Conservation (phyloP, 129 eudicot species). For the Flaveria bidentis region DNA sequence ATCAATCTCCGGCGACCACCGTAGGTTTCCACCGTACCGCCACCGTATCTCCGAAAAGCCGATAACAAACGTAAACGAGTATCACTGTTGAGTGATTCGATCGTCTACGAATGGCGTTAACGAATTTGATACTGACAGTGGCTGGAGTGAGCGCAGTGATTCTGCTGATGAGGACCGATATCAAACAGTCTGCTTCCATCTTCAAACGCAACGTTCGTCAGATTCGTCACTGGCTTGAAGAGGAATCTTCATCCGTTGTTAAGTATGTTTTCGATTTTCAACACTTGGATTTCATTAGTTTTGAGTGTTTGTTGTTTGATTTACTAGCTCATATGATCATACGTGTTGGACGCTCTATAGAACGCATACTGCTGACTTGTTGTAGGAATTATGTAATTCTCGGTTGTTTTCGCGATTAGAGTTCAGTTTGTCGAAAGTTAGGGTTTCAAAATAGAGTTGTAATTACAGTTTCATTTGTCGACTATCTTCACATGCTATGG, state of each 20-base stretch:
- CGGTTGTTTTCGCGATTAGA: neutral
- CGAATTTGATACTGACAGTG: slow-evolving; percentile 74
- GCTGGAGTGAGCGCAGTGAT: slow-evolving; percentile 87
- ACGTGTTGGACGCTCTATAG: neutral
- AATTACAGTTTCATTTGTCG: neutral
- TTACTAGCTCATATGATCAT: neutral
- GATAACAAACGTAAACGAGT: neutral
- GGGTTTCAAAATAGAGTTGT: slow-evolving; percentile 21
- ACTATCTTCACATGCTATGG: neutral
- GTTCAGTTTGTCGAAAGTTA: slow-evolving; percentile 9
- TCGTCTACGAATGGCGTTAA: slow-evolving; percentile 53
- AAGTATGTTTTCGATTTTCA: slow-evolving; percentile 43
- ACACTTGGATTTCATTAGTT: neutral
- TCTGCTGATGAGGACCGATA: slow-evolving; percentile 68
- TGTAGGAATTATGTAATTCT: slow-evolving; percentile 10
- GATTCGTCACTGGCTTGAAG: slow-evolving; percentile 88
- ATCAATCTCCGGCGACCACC: slow-evolving; percentile 9
- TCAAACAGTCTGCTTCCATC: slow-evolving; percentile 69
- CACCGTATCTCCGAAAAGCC: neutral
- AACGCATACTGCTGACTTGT: neutral
- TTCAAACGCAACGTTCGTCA: slow-evolving; percentile 79
- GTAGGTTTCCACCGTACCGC: slow-evolving; percentile 7
- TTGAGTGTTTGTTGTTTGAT: neutral
- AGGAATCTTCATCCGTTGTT: slow-evolving; percentile 72
- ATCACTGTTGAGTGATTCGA: neutral